Base-by-base conservation (phyloP, 768 basidiomycete species). In the Pholiota conissans region DNA sequence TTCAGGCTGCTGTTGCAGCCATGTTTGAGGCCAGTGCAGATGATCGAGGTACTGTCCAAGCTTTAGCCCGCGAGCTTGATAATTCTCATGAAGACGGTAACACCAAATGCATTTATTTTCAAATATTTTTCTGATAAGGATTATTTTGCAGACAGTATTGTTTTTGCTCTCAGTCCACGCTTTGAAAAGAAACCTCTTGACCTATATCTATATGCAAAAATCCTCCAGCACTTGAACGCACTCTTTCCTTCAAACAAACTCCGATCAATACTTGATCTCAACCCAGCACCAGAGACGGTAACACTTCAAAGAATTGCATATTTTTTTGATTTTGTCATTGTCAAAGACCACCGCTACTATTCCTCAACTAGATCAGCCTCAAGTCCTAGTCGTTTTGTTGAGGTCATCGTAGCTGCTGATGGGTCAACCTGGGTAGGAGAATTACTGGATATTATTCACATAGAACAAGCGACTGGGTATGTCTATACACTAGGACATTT, bases 391-490 rank as follows among this genome's bases (percentile, higher is more conserved):
- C 8, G 26, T n/a, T 29, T 53, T 8, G 52, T 53, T 11, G 52
- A 35, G 30, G 24, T 40, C 9, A 40, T 37, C n/a, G 49, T 50
- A 3, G 35, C 35, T 14, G 11, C 3, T 50, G 7, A 30, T 48
- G 55, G 55, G 13, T 40, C 34, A 3, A 39, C 55, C 10, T 58
- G 56, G 37, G 40, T 28, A n/a, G 56, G 49, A 11, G 39, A 58
- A 52, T 50, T 52, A 13, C 20, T 52, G 0, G 56, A 58, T 48
- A 40, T 58, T n/a, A 52, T 58, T 26, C 40, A 42, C n/a, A 29
- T 58, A 14, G 29, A 58, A 16, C 49, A 51, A 53, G 16, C 8
- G 16, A 32, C 20, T 40, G 34, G 22, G 7, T 16, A 8, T 11
- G n/a, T n/a, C 4, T 53, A n/a, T 13, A 53, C 14, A 13, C 13